Percentiles rank a stretch among this genome's conserved stretches.
These are phyloP conservation scores for Leptomonas pyrrhocoris DNA, from an alignment of 208 protist genomes.

Conservation along the genomic window DNA sequence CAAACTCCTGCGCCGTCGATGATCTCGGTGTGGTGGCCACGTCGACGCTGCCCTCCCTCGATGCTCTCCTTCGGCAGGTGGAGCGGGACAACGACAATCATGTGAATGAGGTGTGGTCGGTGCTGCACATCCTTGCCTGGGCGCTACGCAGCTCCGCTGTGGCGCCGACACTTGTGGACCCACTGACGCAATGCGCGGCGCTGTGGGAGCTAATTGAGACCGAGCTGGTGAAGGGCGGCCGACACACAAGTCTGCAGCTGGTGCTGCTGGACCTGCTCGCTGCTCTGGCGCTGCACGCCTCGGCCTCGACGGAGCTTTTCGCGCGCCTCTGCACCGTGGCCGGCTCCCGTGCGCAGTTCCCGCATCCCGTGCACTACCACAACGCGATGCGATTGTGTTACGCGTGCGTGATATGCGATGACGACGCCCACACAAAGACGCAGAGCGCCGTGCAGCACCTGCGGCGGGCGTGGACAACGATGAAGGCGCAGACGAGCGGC, in stretches of 20 bases:
- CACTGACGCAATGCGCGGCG: constrained; percentile 23
- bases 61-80: constrained; percentile 12
- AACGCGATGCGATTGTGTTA: constrained; percentile 29
- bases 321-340: constrained; percentile 16
- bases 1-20: constrained; percentile 34
- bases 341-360: constrained; percentile 15
- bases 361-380: constrained; percentile 30
- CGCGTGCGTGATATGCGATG: constrained; percentile 22
- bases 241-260: constrained; percentile 23
- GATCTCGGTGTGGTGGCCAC: constrained; percentile 22
- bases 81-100: constrained; percentile 20
- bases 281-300: constrained; percentile 26
- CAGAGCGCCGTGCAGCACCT: constrained; percentile 7
- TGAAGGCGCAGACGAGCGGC: constrained; percentile 9
- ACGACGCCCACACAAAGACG: constrained; percentile 1
- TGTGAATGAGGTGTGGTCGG: constrained; percentile 32
- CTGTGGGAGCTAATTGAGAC: constrained; percentile 23
- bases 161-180: constrained; percentile 1
- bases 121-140: constrained; percentile 31
- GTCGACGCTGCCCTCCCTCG: constrained; percentile 13
- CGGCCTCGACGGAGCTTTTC: constrained; percentile 14
- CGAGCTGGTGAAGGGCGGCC: constrained; percentile 13
- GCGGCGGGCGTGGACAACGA: constrained; percentile 7
- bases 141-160: constrained; percentile 25
- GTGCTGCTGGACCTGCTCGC: constrained; percentile 30